phyloP scores from a whole-genome alignment of 164 flowering plant genomes.

The Stephania japonica region DNA sequence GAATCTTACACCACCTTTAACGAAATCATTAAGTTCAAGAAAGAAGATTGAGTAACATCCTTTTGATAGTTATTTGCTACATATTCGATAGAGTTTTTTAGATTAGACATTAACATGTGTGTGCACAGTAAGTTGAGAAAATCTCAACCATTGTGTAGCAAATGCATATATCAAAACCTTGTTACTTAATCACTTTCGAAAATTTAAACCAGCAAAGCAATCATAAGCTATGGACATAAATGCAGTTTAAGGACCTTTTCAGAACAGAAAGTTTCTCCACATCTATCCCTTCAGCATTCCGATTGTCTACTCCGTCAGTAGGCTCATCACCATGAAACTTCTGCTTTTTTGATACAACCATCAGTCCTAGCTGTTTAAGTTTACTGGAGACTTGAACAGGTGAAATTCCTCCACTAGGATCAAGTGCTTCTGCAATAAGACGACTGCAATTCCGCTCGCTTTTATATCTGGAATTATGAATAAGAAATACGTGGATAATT shows the following conservation, averaged over 20 bases:
- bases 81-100: too few species aligned
- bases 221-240: not conserved
- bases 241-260: constrained; percentile 29
- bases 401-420: constrained; percentile 51
- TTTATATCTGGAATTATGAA: constrained; percentile 46
- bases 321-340: constrained; percentile 12
- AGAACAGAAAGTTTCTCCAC: constrained; percentile 20
- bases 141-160: too few species aligned
- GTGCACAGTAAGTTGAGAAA: too few species aligned
- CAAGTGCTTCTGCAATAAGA: constrained; percentile 64
- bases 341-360: constrained; percentile 34
- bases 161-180: too few species aligned
- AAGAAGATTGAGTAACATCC: too few species aligned
- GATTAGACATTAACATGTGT: too few species aligned
- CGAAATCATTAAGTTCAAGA: not conserved
- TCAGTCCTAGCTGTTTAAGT: constrained; percentile 60
- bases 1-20: not conserved
- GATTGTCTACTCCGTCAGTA: constrained; percentile 15
- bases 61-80: too few species aligned
- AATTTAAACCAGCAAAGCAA: constrained; percentile 1
- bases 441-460: constrained; percentile 42
- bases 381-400: constrained; percentile 51
- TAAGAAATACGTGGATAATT: not conserved
- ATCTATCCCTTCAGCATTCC: constrained; percentile 19
- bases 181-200: too few species aligned